Percentiles rank a stretch among this genome's conserved stretches.
Conservation (phyloP, 169 alveolate species). For the Plasmodium adleri region DNA sequence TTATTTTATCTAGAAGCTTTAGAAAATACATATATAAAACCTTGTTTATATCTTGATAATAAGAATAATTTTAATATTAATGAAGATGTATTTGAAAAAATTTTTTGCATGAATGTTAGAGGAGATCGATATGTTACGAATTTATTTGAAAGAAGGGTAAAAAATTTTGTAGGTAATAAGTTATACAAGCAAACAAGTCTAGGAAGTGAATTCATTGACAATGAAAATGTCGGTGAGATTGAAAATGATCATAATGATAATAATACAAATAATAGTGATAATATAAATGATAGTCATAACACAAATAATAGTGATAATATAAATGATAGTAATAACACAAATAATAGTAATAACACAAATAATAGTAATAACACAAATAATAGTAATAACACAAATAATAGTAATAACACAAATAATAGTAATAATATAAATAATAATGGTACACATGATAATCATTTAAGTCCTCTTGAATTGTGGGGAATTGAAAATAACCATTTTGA, state of each 20-base stretch:
- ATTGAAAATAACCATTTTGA: slow-evolving; percentile 37
- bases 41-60: slow-evolving; percentile 57
- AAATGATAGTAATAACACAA: neutral
- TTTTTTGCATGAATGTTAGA: slow-evolving; percentile 54
- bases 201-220: slow-evolving; percentile 25
- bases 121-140: slow-evolving; percentile 33
- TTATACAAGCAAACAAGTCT: slow-evolving; percentile 34
- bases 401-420: neutral
- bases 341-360: neutral
- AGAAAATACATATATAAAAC: slow-evolving; percentile 29
- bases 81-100: slow-evolving; percentile 73
- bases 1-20: slow-evolving; percentile 32
- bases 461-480: slow-evolving; percentile 15
- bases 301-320: neutral
- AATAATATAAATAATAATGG: neutral
- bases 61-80: slow-evolving; percentile 44
- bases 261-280: neutral
- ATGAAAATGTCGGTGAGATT: neutral
- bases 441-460: neutral
- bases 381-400: neutral
- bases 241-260: neutral
- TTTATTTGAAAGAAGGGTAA: slow-evolving; percentile 32
- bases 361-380: neutral
- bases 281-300: neutral
- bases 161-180: slow-evolving; percentile 45